Evolutionary conservation across 192 early-diverging fungal species (phyloP).

Genomic region (Umbelopsis sp.): DNA sequence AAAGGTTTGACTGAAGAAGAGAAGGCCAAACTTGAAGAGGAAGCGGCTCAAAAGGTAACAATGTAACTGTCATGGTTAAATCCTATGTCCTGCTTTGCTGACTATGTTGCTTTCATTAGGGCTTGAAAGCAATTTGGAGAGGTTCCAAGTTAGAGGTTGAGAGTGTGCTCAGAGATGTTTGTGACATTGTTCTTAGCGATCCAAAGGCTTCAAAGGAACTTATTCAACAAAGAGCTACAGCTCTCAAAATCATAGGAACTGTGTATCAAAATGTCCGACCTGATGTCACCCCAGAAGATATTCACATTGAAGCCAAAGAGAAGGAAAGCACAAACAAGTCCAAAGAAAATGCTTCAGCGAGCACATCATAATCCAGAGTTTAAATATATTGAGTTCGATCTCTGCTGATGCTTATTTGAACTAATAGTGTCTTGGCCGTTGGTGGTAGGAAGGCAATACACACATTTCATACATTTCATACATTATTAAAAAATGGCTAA

Average conservation of each 20-base stretch:
- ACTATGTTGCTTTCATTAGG: conserved; percentile 43
- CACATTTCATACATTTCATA: too few relatives aligned
- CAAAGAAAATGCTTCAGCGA: not conserved
- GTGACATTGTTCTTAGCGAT: conserved; percentile 82
- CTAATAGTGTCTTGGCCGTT: not conserved
- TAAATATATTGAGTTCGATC: too few relatives aligned
- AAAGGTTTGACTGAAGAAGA: conserved; percentile 71
- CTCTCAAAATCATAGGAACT: conserved; percentile 83
- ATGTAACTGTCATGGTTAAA: not conserved
- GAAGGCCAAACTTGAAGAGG: conserved; percentile 68
- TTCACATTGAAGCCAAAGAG: conserved; percentile 1
- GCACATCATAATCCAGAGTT: not conserved
- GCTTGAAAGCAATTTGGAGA: conserved; percentile 90
- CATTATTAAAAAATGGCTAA: too few relatives aligned
- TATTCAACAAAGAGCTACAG: conserved; percentile 70
- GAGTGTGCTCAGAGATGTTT: conserved; percentile 88
- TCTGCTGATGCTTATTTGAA: too few relatives aligned
- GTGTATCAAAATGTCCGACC: conserved; percentile 76
- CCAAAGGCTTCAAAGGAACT: conserved; percentile 56
- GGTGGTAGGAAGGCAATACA: not conserved
- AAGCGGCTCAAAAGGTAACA: conserved; percentile 62
- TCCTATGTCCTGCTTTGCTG: not conserved
- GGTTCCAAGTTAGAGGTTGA: conserved; percentile 96
- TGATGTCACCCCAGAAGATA: conserved; percentile 44
- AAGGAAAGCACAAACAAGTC: not conserved